A percentile compares a stretch with the other conserved stretches of the same genome.
These are phyloP conservation scores for Aspergillus fischeri DNA, from an alignment of 2,329 filamentous ascomycete species.

Conservation along the genomic window DNA sequence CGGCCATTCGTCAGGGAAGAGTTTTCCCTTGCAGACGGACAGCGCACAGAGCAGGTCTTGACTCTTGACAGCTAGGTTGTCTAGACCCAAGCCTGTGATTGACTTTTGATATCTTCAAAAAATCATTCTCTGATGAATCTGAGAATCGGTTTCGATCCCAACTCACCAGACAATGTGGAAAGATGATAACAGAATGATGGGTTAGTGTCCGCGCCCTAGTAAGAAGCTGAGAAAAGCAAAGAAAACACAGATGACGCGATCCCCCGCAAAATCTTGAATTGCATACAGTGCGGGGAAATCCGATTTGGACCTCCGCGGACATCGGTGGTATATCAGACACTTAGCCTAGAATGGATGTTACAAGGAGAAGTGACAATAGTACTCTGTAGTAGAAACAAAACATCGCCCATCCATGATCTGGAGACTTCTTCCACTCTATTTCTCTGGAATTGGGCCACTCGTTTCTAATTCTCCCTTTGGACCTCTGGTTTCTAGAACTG, in stretches of 20 bases:
- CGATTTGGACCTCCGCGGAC: neutral
- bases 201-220: neutral
- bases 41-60: slow-evolving; percentile 22
- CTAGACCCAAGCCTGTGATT: slow-evolving; percentile 12
- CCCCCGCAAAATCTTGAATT: slow-evolving; percentile 24
- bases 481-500: neutral
- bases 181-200: neutral
- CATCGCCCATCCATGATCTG: neutral
- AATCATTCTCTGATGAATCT: neutral
- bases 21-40: slow-evolving; percentile 6
- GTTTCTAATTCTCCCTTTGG: neutral
- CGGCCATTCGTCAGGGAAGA: slow-evolving; percentile 22
- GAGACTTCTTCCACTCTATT: no score
- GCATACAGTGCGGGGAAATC: slow-evolving; percentile 26
- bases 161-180: neutral
- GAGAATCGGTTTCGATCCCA: neutral
- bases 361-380: neutral
- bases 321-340: no score
- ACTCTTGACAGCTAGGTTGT: slow-evolving; percentile 15
- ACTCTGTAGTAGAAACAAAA: neutral
- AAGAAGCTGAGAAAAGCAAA: neutral
- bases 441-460: no score
- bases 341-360: neutral
- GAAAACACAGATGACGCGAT: slow-evolving; percentile 14
- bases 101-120: neutral